Conservation (phyloP, 805 yeast species). For the Candida khao-thaluensis region DNA sequence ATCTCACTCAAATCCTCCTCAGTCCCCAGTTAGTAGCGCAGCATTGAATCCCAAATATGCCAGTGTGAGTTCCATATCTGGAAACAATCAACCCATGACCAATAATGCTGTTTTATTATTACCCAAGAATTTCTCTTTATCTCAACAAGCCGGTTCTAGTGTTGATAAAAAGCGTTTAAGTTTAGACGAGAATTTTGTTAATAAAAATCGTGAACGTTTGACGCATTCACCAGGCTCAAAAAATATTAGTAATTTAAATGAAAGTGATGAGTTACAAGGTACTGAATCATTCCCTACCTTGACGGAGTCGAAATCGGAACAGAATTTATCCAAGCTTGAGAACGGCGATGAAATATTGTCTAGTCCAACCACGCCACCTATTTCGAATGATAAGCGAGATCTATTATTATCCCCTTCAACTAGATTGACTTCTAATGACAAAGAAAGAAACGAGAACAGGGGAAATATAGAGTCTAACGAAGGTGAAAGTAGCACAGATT, state of each 20-base stretch:
- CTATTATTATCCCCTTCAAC: neutral
- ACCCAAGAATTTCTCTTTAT: slow-evolving; percentile 45
- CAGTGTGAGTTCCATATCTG: slow-evolving; percentile 1
- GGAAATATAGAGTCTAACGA: slow-evolving; percentile 3
- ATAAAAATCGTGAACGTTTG: slow-evolving; percentile 11
- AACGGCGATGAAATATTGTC: neutral
- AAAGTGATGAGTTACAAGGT: slow-evolving; percentile 2
- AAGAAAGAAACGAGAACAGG: neutral
- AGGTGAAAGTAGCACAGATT: neutral
- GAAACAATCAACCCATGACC: slow-evolving; percentile 12
- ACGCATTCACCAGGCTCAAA: slow-evolving; percentile 12
- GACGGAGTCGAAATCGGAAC: slow-evolving; percentile 1
- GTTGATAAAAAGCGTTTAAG: slow-evolving; percentile 27
- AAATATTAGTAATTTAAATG: slow-evolving; percentile 11
- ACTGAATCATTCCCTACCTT: slow-evolving; percentile 6
- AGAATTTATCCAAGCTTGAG: neutral
- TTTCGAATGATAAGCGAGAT: neutral
- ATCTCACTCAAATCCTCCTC: slow-evolving; percentile 34
- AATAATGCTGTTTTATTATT: slow-evolving; percentile 49
- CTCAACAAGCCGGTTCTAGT: slow-evolving; percentile 1
- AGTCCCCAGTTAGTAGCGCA: slow-evolving; percentile 13
- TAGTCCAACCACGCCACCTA: neutral
- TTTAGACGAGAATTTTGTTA: slow-evolving; percentile 20
- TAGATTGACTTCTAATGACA: slow-evolving; percentile 1
- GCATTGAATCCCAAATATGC: slow-evolving; percentile 7